A percentile compares a stretch with the other conserved stretches of the same genome.
These are phyloP conservation scores for Camelina laxa DNA, from an alignment of 345 rosid genomes.

Conservation along the genomic window DNA sequence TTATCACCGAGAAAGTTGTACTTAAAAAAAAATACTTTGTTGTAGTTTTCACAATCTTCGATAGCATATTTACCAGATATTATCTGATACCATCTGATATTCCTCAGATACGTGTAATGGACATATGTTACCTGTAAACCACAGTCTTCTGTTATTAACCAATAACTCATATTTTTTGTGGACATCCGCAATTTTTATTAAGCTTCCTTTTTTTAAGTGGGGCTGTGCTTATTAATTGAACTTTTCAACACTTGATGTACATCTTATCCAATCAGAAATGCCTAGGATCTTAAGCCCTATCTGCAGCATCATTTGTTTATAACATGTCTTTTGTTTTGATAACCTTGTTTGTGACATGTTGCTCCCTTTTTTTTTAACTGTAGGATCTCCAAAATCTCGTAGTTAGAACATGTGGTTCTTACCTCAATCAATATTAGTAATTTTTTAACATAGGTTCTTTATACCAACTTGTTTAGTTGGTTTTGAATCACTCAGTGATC, in stretches of 20 bases:
- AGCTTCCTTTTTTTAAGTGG: neutral
- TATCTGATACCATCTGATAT: neutral
- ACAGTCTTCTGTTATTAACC: conserved; percentile 24
- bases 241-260: conserved; percentile 18
- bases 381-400: conserved; percentile 26
- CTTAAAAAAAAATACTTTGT: neutral
- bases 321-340: conserved; percentile 30
- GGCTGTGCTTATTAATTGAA: neutral
- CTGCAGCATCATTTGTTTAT: conserved; percentile 21
- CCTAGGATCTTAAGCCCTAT: conserved; percentile 38
- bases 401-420: conserved; percentile 29
- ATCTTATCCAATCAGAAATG: conserved; percentile 29
- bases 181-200: conserved; percentile 12
- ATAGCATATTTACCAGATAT: neutral
- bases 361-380: conserved; percentile 19
- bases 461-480: conserved; percentile 4
- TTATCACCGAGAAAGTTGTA: neutral
- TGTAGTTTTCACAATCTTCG: neutral
- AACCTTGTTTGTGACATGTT: conserved; percentile 35
- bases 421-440: neutral
- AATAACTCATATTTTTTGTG: conserved; percentile 17
- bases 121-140: conserved; percentile 30
- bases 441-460: neutral
- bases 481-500: conserved; percentile 6
- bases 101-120: neutral